Evolutionary conservation across 306 rosid species (phyloP).

Genomic region (Rubus idaeus): DNA sequence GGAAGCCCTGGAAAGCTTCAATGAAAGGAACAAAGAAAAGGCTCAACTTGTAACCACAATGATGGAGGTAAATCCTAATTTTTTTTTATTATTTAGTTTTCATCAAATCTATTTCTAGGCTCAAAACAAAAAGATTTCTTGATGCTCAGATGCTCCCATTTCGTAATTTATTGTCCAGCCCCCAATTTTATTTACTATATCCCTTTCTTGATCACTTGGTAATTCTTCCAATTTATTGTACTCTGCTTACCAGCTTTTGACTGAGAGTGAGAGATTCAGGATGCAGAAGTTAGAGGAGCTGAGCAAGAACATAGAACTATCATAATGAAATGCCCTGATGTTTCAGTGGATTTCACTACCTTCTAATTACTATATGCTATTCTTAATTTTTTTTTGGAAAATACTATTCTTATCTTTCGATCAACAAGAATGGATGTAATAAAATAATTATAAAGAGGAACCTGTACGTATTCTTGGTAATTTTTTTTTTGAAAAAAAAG

Average conservation of each 20-base stretch:
- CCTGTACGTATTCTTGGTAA: no score
- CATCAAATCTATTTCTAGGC: no score
- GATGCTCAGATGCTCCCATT: no score
- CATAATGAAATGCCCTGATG: slow-evolving; percentile 13
- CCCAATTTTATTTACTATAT: background rate
- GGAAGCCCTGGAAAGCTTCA: slow-evolving; percentile 65
- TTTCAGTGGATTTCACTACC: background rate
- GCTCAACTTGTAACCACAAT: slow-evolving; percentile 60
- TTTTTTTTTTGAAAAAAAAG: no score
- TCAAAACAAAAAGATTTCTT: no score
- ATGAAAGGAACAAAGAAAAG: slow-evolving; percentile 76
- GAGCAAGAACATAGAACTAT: slow-evolving; percentile 54
- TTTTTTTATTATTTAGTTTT: no score
- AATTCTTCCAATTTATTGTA: background rate
- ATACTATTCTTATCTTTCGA: background rate
- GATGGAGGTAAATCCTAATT: slow-evolving; percentile 56
- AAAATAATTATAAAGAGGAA: background rate
- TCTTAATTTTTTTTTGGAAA: background rate
- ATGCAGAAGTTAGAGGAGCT: slow-evolving; percentile 82
- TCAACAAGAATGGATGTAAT: background rate
- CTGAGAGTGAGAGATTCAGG: slow-evolving; percentile 78
- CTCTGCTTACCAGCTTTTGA: slow-evolving; percentile 51
- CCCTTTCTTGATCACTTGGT: background rate
- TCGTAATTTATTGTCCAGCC: no score
- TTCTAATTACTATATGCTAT: background rate